phyloP scores from a whole-genome alignment of 75 land plant species.

The Cryptomeria japonica region DNA sequence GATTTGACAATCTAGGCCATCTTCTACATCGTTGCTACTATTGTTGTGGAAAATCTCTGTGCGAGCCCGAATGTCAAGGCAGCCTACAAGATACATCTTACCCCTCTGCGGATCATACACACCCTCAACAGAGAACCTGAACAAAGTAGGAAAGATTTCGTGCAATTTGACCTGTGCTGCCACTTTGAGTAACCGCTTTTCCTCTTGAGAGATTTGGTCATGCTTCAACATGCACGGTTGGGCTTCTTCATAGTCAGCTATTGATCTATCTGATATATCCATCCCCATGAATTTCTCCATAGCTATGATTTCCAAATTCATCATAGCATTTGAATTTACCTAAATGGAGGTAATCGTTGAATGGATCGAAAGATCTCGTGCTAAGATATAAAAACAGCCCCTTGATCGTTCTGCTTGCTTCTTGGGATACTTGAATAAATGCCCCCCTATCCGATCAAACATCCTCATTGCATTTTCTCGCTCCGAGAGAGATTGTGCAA shows the following conservation, averaged over 20 bases:
- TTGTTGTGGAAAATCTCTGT: too few relatives aligned
- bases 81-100: too few relatives aligned
- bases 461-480: neutral
- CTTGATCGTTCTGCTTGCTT: neutral
- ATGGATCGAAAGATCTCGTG: neutral
- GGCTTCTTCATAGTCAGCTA: too few relatives aligned
- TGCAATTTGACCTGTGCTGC: neutral
- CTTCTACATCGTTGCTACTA: too few relatives aligned
- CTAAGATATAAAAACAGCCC: neutral
- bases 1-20: too few relatives aligned
- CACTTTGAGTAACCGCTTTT: neutral
- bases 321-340: neutral
- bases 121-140: neutral
- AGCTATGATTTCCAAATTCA: neutral
- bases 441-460: neutral
- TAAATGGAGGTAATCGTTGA: neutral
- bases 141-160: neutral
- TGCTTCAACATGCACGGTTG: neutral
- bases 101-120: too few relatives aligned
- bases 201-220: neutral
- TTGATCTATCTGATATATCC: neutral
- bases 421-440: neutral
- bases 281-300: neutral
- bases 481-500: neutral
- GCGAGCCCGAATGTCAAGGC: too few relatives aligned